These are phyloP conservation scores for Earliella scabrosa DNA, from an alignment of 1,284 basidiomycete species.

Conservation along the genomic window DNA sequence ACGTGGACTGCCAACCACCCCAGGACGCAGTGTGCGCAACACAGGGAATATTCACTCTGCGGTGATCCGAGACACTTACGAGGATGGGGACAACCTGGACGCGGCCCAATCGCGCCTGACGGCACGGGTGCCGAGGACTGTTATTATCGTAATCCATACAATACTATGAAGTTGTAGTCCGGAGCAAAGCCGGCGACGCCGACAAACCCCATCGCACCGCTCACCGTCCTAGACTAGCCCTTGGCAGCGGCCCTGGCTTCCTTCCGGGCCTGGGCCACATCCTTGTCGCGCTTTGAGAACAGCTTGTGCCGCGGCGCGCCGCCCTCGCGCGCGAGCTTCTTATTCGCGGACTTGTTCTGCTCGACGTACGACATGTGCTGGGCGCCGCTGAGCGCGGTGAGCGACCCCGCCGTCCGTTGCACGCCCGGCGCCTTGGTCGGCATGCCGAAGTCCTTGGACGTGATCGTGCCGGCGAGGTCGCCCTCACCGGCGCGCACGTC, in stretches of 20 bases:
- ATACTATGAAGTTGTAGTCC: too few relatives aligned
- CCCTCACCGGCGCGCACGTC: constrained; percentile 81
- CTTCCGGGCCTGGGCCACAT: constrained; percentile 61
- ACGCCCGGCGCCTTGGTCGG: constrained; percentile 67
- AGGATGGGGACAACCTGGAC: too few relatives aligned
- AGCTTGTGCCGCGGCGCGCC: constrained; percentile 74
- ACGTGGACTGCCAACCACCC: too few relatives aligned
- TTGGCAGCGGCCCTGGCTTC: constrained; percentile 42
- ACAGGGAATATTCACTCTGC: too few relatives aligned
- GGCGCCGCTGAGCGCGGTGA: constrained; percentile 86
- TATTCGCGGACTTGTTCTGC: constrained; percentile 91
- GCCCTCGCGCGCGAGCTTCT: constrained; percentile 76
- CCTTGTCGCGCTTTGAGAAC: constrained; percentile 82
- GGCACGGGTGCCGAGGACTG: too few relatives aligned
- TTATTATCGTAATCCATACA: too few relatives aligned
- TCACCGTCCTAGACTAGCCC: too few relatives aligned
- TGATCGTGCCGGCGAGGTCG: constrained; percentile 80
- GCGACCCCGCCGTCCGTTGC: constrained; percentile 83
- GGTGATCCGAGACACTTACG: too few relatives aligned
- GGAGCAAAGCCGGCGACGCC: too few relatives aligned
- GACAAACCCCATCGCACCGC: too few relatives aligned
- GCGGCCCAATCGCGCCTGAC: too few relatives aligned
- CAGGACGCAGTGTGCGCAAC: too few relatives aligned
- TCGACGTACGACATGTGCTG: constrained; percentile 92
- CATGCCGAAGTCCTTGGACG: constrained; percentile 73